Base-by-base conservation (phyloP, 139 green algal genomes). In the Spirogloea muscicola region DNA sequence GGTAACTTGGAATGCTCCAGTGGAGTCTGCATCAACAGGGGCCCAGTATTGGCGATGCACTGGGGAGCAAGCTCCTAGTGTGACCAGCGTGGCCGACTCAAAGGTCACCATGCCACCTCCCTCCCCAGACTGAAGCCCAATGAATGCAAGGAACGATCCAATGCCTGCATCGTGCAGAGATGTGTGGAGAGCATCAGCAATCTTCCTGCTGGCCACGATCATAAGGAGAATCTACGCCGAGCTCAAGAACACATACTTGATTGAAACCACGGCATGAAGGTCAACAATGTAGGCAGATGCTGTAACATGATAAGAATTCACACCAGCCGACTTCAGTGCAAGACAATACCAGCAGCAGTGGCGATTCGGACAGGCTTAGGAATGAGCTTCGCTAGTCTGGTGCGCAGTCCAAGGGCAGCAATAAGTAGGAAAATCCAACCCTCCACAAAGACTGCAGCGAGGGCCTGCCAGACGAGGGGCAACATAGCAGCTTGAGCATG, bases 371-470 rank as follows among this genome's bases (percentile, higher is more conserved):
- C 81, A 77, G 64, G 77, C 62, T 84, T 86, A 13, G 89, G 89
- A 36, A 94, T n/a, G n/a, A n/a, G n/a, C n/a, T n/a, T n/a, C n/a
- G n/a, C n/a, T n/a, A n/a, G n/a, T n/a, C n/a, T n/a, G 44, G 38
- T 41, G 10, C 90, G 68, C 41, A 91, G 37, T 34, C 90, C 90
- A 0, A 84, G 83, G 29, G 91, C 40, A 3, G 81, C 78, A n/a
- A 95, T 81, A 21, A 85, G 43, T 2, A 93, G 74, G 72, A 95
- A 93, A 78, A 94, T 88, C 59, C 68, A 88, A 41, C 88, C 86
- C 81, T 93, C 89, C 0, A 95, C 62, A 59, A 95, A 90, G 16
- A 90, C 71, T 18, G 80, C 80, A 1, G 85, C 76, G 46, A 91
- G 76, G n/a, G n/a, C n/a, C n/a, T n/a, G n/a, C n/a, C n/a, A n/a